These are phyloP conservation scores for Gentiana macrophylla DNA, from an alignment of 257 asterid genomes.

Conservation along the genomic window DNA sequence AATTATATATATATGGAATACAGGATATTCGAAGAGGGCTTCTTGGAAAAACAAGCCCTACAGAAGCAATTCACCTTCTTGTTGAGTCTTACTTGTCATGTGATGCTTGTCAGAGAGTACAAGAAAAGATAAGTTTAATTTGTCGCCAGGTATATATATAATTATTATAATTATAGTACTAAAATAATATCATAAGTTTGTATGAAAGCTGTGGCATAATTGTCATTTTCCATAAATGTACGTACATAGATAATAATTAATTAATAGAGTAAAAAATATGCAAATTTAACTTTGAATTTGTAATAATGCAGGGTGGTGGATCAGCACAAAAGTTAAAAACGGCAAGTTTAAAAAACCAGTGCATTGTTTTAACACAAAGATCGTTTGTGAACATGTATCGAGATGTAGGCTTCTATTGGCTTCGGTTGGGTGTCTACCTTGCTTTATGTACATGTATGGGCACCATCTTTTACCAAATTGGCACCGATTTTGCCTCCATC, in stretches of 20 bases:
- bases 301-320: constrained; percentile 18
- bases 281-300: background rate
- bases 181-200: too few species aligned
- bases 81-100: constrained; percentile 34
- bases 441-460: constrained; percentile 44
- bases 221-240: too few species aligned
- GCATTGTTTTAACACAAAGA: constrained; percentile 39
- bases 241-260: too few species aligned
- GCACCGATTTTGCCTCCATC: constrained; percentile 30
- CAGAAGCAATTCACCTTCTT: constrained; percentile 35
- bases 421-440: constrained; percentile 43
- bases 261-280: background rate
- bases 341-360: constrained; percentile 41
- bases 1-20: background rate
- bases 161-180: too few species aligned
- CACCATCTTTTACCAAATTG: constrained; percentile 38
- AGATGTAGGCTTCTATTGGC: constrained; percentile 57
- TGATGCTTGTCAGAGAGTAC: constrained; percentile 23
- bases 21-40: constrained; percentile 52
- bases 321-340: constrained; percentile 23
- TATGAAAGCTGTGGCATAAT: background rate
- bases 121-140: constrained; percentile 18
- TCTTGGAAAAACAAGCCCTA: constrained; percentile 19
- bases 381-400: constrained; percentile 59
- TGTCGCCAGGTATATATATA: constrained; percentile 19